Evolutionary conservation across 2,329 filamentous ascomycete species (phyloP).

Genomic region (Corinectria fuckeliana): DNA sequence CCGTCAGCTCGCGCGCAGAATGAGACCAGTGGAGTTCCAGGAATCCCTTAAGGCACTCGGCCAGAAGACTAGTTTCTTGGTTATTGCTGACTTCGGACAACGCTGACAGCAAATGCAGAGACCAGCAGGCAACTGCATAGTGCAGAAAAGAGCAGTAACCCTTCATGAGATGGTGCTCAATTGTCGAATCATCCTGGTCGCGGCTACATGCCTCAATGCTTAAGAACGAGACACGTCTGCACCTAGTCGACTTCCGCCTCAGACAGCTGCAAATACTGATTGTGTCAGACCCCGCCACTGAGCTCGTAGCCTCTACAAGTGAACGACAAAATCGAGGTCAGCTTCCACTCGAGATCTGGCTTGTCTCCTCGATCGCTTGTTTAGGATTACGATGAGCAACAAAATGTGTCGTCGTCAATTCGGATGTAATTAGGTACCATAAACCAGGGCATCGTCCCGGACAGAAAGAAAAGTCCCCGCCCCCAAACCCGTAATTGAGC

Average conservation of each 20-base stretch:
- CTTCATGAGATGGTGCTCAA: neutral
- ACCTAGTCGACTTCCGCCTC: neutral
- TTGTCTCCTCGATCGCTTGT: no score
- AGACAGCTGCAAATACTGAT: neutral
- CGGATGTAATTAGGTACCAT: no score
- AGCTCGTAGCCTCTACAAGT: no score
- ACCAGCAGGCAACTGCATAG: slow-evolving; percentile 15
- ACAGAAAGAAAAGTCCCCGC: no score
- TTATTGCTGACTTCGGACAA: neutral
- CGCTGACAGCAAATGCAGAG: slow-evolving; percentile 7
- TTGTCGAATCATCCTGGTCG: neutral
- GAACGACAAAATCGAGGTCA: no score
- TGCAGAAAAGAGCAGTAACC: slow-evolving; percentile 9
- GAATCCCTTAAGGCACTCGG: neutral
- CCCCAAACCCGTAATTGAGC: no score
- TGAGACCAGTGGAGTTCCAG: neutral
- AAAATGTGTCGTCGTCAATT: no score
- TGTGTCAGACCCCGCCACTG: no score
- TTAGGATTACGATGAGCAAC: no score
- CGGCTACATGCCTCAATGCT: neutral
- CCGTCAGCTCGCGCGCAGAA: neutral
- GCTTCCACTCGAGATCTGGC: no score
- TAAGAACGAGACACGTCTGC: slow-evolving; percentile 5
- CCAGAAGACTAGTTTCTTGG: neutral
- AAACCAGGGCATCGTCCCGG: no score